phyloP scores from a whole-genome alignment of 305 asterid genomes.

The Solanum hybrid region DNA sequence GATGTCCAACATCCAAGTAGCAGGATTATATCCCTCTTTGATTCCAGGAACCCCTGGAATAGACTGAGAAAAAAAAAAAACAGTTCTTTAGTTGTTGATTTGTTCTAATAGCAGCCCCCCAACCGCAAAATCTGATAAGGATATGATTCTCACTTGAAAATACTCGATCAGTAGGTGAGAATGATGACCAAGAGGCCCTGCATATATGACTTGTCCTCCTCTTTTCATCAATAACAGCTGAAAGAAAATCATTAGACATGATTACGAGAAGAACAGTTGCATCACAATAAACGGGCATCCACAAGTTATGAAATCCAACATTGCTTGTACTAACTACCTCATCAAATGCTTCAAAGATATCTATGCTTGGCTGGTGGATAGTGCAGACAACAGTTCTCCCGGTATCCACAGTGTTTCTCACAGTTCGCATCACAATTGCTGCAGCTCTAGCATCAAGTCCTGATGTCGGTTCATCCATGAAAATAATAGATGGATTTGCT shows the following conservation, averaged over 20 bases:
- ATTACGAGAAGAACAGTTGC: neutral
- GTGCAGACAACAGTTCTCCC: slow-evolving; percentile 95
- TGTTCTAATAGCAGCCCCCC: neutral
- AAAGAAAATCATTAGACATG: neutral
- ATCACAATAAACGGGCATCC: neutral
- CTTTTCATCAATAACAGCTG: slow-evolving; percentile 80
- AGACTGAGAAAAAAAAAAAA: slow-evolving; percentile 28
- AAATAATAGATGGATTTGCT: slow-evolving; percentile 95
- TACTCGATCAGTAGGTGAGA: slow-evolving; percentile 52
- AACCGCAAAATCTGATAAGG: neutral
- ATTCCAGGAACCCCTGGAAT: slow-evolving; percentile 72
- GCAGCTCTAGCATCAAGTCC: slow-evolving; percentile 99
- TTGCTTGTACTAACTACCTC: slow-evolving; percentile 39
- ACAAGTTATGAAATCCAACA: neutral
- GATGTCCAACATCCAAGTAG: slow-evolving; percentile 89
- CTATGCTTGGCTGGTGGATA: slow-evolving; percentile 92
- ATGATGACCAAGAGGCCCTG: slow-evolving; percentile 75
- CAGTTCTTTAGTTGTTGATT: neutral
- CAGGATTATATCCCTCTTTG: slow-evolving; percentile 80
- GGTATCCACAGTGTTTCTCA: slow-evolving; percentile 83
- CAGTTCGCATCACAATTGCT: slow-evolving; percentile 93
- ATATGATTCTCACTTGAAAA: slow-evolving; percentile 48
- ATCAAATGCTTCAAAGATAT: slow-evolving; percentile 88
- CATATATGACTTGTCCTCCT: slow-evolving; percentile 81
- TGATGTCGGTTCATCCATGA: slow-evolving; percentile 98